A percentile compares a stretch with the other conserved stretches of the same genome.
Conservation (phyloP, 2,329 filamentous ascomycete genomes). For the Penicillium sp. region DNA sequence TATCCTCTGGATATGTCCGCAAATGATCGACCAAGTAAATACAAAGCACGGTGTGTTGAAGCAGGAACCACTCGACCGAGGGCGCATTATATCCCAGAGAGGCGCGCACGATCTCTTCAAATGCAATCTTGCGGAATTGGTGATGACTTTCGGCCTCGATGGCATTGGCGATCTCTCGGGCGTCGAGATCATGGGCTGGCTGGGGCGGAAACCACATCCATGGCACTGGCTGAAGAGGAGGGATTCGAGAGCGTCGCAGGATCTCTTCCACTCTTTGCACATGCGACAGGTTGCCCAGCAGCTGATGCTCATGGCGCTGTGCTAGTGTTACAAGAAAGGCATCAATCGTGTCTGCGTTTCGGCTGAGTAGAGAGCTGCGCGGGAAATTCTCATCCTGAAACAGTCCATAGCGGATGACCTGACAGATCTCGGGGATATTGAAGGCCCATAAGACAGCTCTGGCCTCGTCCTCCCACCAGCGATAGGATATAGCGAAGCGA, state of each 20-base stretch:
- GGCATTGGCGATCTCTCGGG: slow-evolving; percentile 25
- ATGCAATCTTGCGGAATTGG: slow-evolving; percentile 35
- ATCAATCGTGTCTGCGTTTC: slow-evolving; percentile 30
- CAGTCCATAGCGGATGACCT: slow-evolving; percentile 34
- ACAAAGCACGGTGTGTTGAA: slow-evolving; percentile 34
- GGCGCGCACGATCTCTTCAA: slow-evolving; percentile 38
- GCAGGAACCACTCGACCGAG: slow-evolving; percentile 36
- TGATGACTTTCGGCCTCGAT: slow-evolving; percentile 37
- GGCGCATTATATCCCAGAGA: slow-evolving; percentile 31
- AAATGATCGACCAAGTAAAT: slow-evolving; percentile 30
- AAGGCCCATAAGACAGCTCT: slow-evolving; percentile 35
- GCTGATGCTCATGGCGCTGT: slow-evolving; percentile 21
- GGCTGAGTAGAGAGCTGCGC: slow-evolving; percentile 29
- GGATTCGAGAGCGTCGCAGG: slow-evolving; percentile 27
- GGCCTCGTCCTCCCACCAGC: slow-evolving; percentile 40
- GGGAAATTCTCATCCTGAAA: slow-evolving; percentile 33
- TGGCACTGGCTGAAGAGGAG: slow-evolving; percentile 16
- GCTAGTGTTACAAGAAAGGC: slow-evolving; percentile 27
- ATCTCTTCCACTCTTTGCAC: slow-evolving; percentile 38
- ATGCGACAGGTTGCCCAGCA: slow-evolving; percentile 27
- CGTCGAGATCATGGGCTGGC: slow-evolving; percentile 15
- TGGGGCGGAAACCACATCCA: slow-evolving; percentile 36
- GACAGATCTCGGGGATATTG: slow-evolving; percentile 32
- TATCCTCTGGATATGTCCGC: slow-evolving; percentile 26
- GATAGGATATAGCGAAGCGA: slow-evolving; percentile 28